phyloP scores from a whole-genome alignment of 1,284 basidiomycete genomes.

The Naganishia cerealis region DNA sequence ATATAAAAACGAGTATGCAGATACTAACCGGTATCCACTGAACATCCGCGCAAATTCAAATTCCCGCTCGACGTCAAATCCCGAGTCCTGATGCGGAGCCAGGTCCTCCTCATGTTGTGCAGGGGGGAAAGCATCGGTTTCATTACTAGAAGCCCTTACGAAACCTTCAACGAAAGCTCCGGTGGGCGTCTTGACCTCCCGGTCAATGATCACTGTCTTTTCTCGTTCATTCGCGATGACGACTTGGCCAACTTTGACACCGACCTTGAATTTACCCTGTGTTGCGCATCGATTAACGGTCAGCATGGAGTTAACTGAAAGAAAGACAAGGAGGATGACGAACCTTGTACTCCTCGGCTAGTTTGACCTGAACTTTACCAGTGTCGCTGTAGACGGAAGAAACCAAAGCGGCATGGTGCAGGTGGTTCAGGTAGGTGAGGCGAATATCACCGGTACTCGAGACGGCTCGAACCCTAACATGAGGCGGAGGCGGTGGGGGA shows the following conservation, averaged over 20 bases:
- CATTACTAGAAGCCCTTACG: slow-evolving; percentile 1
- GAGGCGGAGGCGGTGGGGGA: slow-evolving; percentile 18
- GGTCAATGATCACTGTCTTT: slow-evolving; percentile 39
- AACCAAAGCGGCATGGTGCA: slow-evolving; percentile 30
- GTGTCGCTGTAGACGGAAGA: slow-evolving; percentile 31
- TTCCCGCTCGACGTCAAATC: slow-evolving; percentile 16
- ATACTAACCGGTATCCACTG: background rate
- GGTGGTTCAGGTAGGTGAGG: slow-evolving; percentile 32
- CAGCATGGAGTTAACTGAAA: background rate
- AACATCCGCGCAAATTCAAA: slow-evolving; percentile 7
- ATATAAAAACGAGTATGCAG: background rate
- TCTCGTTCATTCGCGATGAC: slow-evolving; percentile 49
- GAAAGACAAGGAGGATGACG: background rate
- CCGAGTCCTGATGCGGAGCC: background rate
- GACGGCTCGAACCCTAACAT: slow-evolving; percentile 30
- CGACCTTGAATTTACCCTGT: slow-evolving; percentile 29
- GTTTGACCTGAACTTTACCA: slow-evolving; percentile 32
- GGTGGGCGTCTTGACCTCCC: slow-evolving; percentile 26
- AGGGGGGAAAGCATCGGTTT: background rate
- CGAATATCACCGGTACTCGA: slow-evolving; percentile 34
- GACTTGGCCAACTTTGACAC: slow-evolving; percentile 33
- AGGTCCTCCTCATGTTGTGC: background rate
- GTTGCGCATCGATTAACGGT: background rate
- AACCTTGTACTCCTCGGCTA: slow-evolving; percentile 28
- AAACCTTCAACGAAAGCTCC: slow-evolving; percentile 31